These are phyloP conservation scores for Schizophyllum amplum DNA, from an alignment of 1,284 basidiomycete genomes.

Conservation along the genomic window DNA sequence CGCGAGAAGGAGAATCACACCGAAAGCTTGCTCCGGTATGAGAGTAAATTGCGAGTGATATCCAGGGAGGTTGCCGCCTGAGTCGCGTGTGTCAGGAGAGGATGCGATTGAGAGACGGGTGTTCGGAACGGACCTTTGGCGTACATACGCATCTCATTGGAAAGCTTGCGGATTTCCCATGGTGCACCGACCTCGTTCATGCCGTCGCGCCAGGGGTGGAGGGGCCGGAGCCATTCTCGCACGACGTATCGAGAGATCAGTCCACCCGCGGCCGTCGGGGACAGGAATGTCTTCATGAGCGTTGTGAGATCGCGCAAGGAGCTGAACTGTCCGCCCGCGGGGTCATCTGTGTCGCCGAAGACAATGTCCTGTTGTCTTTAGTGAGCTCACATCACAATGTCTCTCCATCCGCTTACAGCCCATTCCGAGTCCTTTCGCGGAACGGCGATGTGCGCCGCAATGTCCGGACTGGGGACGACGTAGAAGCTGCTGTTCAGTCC, in stretches of 20 bases:
- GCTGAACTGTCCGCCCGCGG: conserved; percentile 40
- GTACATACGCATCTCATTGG: conserved; percentile 25
- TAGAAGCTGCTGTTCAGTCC: conserved; percentile 32
- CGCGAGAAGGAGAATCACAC: conserved; percentile 36
- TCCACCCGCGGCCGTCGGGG: conserved; percentile 29
- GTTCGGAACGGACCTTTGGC: conserved; percentile 25
- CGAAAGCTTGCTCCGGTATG: conserved; percentile 37
- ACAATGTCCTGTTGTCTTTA: conserved; percentile 24
- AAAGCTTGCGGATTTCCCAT: conserved; percentile 38
- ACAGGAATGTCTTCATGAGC: conserved; percentile 34
- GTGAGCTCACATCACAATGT: neutral
- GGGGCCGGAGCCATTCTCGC: conserved; percentile 34
- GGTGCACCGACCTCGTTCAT: conserved; percentile 35
- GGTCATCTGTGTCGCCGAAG: conserved; percentile 32
- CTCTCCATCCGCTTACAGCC: conserved; percentile 19
- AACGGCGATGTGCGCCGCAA: conserved; percentile 25
- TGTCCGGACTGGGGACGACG: conserved; percentile 19
- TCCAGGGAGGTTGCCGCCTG: conserved; percentile 37
- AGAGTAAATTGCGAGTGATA: conserved; percentile 37
- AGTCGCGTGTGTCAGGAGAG: conserved; percentile 11
- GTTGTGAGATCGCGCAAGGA: conserved; percentile 35
- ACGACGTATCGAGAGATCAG: conserved; percentile 28
- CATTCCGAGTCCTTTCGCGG: conserved; percentile 21
- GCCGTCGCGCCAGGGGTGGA: conserved; percentile 32
- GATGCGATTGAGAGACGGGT: conserved; percentile 19